Evolutionary conservation across 768 basidiomycete species (phyloP), one percentile per base, ranked within the genome.

Genomic region (Auriscalpium vulgare): DNA sequence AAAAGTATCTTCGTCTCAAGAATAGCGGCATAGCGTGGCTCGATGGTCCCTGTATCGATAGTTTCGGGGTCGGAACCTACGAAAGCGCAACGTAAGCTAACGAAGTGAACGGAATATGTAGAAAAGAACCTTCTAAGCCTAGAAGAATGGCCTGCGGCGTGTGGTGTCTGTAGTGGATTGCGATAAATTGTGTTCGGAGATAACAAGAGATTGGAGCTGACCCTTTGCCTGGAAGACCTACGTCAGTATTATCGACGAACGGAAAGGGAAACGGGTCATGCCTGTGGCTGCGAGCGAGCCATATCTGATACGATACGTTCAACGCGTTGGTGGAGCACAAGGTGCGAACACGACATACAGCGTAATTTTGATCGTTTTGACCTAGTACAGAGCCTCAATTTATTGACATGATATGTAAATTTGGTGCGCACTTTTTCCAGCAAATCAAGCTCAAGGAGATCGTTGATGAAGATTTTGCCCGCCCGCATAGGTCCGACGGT

Each of bases 251-350:
- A 23, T 52, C 55, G 16, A 35, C 52, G 6, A 36, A 50, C 14
- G 47, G 10, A 16, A 10, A 38, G 9, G 23, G 19, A 23, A 51
- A 16, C 36, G 16, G 50, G 44, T 62, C 73, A 54, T 56, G 84
- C 87, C 93, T 64, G 95, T 97, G 8, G 95, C 95, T 3, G 95
- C 94, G 36, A 97, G 76, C 8, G 89, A 92, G 34, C 95, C 95
- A 69, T 95, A 95, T 51, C 89, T 91, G 23, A 40, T 17, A 8
- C 17, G 14, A 17, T 23, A 29, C 29, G 7, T 29, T 29, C 7
- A 29, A 29, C 29, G 29, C 29, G 29, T 29, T 29, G 29, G 29
- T 29, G 29, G 29, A 11, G 40, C 45, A 45, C 45, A 37, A 29
- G 36, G 37, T 51, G 43, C 47, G 36, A 56, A 47, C 49, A 53